These are phyloP conservation scores for Pseudopyricularia cyperi DNA, from an alignment of 2,329 filamentous ascomycete genomes.

Conservation along the genomic window DNA sequence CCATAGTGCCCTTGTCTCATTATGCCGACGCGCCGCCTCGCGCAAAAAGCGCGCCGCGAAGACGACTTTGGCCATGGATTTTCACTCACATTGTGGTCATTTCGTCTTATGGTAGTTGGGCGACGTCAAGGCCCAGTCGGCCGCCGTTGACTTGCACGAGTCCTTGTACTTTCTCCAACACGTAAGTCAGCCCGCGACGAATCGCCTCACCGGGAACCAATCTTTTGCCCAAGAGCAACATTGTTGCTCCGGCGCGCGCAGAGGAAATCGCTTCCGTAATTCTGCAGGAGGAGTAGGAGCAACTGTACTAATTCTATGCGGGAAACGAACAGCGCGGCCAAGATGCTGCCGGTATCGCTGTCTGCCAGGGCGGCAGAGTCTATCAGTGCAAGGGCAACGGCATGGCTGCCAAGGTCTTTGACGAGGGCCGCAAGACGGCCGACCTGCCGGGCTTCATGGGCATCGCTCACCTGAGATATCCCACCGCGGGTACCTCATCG, in stretches of 20 bases:
- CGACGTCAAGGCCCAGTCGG: not conserved
- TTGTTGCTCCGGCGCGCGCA: too few relatives aligned
- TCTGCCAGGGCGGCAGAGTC: conserved; percentile 59
- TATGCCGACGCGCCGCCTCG: not conserved
- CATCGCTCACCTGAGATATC: conserved; percentile 69
- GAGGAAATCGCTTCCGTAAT: too few relatives aligned
- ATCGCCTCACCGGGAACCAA: not conserved
- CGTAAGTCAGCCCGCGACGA: conserved; percentile 3
- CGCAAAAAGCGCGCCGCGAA: not conserved
- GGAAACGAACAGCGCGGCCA: conserved; percentile 45
- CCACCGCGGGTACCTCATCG: conserved; percentile 69
- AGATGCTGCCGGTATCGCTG: conserved; percentile 77
- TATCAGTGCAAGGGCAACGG: conserved; percentile 87
- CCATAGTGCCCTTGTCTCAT: not conserved
- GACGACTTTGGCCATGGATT: not conserved
- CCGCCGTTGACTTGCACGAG: conserved; percentile 54
- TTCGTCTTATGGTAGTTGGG: not conserved
- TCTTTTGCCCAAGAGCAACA: too few relatives aligned
- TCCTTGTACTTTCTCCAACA: conserved; percentile 57
- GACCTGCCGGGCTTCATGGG: conserved; percentile 80
- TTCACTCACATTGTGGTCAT: not conserved
- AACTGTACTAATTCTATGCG: not conserved
- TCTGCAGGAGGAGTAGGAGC: not conserved
- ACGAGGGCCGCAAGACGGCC: conserved; percentile 59
- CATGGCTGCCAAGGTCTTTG: conserved; percentile 74